Conservation (phyloP, 371 early-diverging fungal species). For the Haplosporangium sp. region DNA sequence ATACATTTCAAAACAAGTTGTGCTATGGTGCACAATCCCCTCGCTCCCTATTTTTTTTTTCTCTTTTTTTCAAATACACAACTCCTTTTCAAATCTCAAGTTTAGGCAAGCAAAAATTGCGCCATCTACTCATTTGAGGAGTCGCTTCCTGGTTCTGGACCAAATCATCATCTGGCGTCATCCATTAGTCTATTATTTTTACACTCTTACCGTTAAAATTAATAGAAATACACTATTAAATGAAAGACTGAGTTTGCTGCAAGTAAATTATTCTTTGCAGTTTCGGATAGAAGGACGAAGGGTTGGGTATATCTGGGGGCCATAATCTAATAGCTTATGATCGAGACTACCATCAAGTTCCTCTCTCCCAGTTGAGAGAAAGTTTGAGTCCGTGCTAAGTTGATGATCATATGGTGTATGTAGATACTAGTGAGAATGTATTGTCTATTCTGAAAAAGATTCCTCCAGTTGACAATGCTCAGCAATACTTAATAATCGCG, state of each 20-base stretch:
- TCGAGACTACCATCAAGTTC: too few species aligned
- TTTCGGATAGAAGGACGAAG: not conserved
- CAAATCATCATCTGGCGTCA: constrained; percentile 42
- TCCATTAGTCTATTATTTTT: not conserved
- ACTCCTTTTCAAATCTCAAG: not conserved
- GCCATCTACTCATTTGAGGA: constrained; percentile 14
- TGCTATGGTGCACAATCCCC: not conserved
- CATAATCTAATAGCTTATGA: too few species aligned
- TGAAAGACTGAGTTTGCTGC: not conserved
- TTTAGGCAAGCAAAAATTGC: constrained; percentile 10
- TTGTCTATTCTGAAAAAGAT: too few species aligned
- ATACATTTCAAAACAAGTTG: not conserved
- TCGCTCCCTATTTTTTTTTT: not conserved
- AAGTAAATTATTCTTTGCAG: not conserved
- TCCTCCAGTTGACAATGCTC: too few species aligned
- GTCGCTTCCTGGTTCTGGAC: constrained; percentile 5
- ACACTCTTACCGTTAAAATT: not conserved
- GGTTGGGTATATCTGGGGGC: too few species aligned
- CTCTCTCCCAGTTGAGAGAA: too few species aligned
- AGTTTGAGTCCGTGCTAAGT: too few species aligned
- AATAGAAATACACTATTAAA: not conserved
- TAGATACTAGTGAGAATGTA: too few species aligned
- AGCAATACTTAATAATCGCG: constrained; percentile 24
- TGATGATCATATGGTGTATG: too few species aligned
- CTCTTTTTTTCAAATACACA: not conserved